Conservation (phyloP, 495 filamentous ascomycete genomes). For the Melanomma pulvis-pyrius region DNA sequence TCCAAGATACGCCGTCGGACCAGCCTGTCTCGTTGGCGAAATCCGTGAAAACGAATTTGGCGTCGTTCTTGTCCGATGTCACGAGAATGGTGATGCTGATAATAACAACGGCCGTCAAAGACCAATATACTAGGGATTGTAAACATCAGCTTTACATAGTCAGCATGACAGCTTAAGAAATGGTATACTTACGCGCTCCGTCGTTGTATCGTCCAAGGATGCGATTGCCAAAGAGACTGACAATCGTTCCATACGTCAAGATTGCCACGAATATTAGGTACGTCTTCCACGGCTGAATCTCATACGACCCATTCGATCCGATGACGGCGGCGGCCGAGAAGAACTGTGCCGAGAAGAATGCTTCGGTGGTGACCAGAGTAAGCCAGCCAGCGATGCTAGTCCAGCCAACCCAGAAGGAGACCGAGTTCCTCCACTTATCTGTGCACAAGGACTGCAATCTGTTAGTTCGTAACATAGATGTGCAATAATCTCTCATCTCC, state of each 20-base stretch:
- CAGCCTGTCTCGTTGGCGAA: slow-evolving; percentile 60
- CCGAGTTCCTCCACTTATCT: background rate
- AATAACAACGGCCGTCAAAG: slow-evolving; percentile 62
- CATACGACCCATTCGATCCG: slow-evolving; percentile 3
- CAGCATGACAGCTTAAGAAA: background rate
- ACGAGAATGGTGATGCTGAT: slow-evolving; percentile 64
- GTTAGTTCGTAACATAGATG: background rate
- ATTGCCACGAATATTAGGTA: slow-evolving; percentile 16
- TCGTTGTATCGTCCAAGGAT: slow-evolving; percentile 9
- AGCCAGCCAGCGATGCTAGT: slow-evolving; percentile 15
- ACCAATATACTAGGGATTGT: background rate
- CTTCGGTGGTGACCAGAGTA: slow-evolving; percentile 5
- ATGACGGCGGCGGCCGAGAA: slow-evolving; percentile 12
- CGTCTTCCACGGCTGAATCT: slow-evolving; percentile 9
- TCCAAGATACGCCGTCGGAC: slow-evolving; percentile 32
- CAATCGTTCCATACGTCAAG: slow-evolving; percentile 4
- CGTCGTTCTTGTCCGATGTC: slow-evolving; percentile 47
- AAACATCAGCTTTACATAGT: background rate
- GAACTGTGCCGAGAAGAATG: slow-evolving; percentile 12
- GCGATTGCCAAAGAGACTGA: slow-evolving; percentile 6
- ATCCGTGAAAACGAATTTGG: slow-evolving; percentile 50
- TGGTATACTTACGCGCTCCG: slow-evolving; percentile 4
- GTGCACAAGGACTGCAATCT: background rate
- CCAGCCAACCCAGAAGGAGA: slow-evolving; percentile 12
- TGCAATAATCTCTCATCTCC: no score